These are phyloP conservation scores for Pascua sp. DNA, from an alignment of 1,284 basidiomycete species.

Conservation along the genomic window DNA sequence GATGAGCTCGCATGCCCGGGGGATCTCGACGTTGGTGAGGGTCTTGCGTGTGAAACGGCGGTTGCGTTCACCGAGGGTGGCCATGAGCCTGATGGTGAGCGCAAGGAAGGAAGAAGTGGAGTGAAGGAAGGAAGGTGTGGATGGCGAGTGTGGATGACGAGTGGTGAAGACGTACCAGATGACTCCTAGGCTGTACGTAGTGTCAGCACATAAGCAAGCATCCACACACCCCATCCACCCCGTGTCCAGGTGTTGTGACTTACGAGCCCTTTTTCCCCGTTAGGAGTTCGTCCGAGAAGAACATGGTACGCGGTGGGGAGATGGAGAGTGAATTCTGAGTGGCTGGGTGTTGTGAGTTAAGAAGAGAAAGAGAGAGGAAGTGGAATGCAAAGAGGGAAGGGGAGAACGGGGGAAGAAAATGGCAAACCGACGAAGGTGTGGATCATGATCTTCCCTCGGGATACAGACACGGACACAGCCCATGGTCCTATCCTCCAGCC, in stretches of 20 bases:
- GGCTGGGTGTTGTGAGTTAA: not conserved
- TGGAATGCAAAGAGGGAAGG: not conserved
- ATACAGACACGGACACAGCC: not conserved
- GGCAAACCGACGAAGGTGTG: not conserved
- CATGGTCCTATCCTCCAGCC: not conserved
- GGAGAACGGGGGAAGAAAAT: not conserved
- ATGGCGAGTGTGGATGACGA: not conserved
- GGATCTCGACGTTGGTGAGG: constrained; percentile 73
- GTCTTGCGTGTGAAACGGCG: constrained; percentile 74
- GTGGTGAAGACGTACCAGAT: constrained; percentile 30
- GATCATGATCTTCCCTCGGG: not conserved
- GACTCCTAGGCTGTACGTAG: constrained; percentile 32
- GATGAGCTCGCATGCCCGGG: constrained; percentile 72
- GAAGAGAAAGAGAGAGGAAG: not conserved
- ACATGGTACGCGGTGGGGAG: constrained; percentile 24
- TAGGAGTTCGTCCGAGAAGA: constrained; percentile 41
- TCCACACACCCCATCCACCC: too few relatives aligned
- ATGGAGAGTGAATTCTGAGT: not conserved
- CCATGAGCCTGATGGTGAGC: constrained; percentile 65
- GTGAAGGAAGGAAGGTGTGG: not conserved
- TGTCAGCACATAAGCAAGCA: not conserved
- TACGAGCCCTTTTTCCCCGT: constrained; percentile 40
- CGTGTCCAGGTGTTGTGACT: constrained; percentile 7
- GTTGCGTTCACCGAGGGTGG: constrained; percentile 78
- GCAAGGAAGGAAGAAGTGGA: not conserved